Percentiles rank a stretch among this genome's conserved stretches.
phyloP scores from a whole-genome alignment of 306 rosid genomes.

The Parietaria judaica region DNA sequence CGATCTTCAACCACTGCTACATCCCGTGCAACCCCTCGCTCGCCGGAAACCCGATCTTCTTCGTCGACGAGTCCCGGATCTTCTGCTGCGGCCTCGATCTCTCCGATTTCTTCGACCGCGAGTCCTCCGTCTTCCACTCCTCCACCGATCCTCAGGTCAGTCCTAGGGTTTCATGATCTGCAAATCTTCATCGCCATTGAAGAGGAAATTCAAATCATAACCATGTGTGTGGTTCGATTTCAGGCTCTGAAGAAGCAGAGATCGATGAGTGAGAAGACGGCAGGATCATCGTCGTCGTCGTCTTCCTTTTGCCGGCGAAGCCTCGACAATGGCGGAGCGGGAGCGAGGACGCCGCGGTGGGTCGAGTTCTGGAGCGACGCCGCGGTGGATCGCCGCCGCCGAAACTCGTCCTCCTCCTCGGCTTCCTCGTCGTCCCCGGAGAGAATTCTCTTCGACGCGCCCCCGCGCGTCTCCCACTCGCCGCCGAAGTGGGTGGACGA shows the following conservation, averaged over 20 bases:
- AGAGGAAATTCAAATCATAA: too few relatives aligned
- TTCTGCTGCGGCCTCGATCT: slow-evolving; percentile 90
- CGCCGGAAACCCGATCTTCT: slow-evolving; percentile 91
- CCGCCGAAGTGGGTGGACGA: slow-evolving; percentile 84
- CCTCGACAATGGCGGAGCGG: slow-evolving; percentile 46
- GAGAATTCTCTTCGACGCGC: slow-evolving; percentile 40
- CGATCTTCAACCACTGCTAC: slow-evolving; percentile 93
- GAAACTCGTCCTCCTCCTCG: slow-evolving; percentile 37
- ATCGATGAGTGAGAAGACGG: slow-evolving; percentile 70
- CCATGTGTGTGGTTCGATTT: too few relatives aligned
- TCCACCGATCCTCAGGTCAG: slow-evolving; percentile 34
- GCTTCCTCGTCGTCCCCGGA: slow-evolving; percentile 58
- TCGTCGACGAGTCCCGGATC: slow-evolving; percentile 81
- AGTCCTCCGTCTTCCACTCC: slow-evolving; percentile 50
- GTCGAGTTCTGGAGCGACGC: slow-evolving; percentile 98
- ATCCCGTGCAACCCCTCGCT: slow-evolving; percentile 87
- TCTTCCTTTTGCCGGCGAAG: slow-evolving; percentile 55
- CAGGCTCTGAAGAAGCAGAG: slow-evolving; percentile 54
- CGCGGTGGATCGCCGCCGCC: slow-evolving; percentile 62
- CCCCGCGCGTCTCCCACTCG: slow-evolving; percentile 25
- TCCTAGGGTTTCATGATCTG: too few relatives aligned
- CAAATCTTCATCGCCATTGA: too few relatives aligned
- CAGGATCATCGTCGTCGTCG: slow-evolving; percentile 41
- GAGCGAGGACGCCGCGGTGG: slow-evolving; percentile 86
- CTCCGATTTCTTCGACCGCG: slow-evolving; percentile 83